Percentiles rank a stretch among this genome's conserved stretches.
Conservation (phyloP, 495 filamentous ascomycete genomes). For the Oidiodendron maius region DNA sequence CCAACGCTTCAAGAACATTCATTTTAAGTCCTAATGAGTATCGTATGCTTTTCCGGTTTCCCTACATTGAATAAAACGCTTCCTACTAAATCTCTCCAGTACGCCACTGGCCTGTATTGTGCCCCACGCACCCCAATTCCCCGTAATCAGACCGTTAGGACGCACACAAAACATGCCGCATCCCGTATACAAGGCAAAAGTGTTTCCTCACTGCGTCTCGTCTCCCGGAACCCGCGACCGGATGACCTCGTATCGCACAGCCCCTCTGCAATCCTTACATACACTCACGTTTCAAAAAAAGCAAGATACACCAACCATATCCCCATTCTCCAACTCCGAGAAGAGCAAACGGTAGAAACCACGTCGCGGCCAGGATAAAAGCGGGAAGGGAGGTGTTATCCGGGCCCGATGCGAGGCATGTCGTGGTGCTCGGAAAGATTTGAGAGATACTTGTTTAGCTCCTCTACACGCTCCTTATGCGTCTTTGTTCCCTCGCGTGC, state of each 20-base stretch:
- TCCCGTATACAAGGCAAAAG: too few species aligned
- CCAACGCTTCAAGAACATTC: neutral
- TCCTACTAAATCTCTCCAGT: too few species aligned
- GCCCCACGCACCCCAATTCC: too few species aligned
- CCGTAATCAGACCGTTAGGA: too few species aligned
- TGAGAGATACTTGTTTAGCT: slow-evolving; percentile 88
- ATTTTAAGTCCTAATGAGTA: neutral
- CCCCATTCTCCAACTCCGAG: neutral
- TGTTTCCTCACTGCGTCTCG: neutral
- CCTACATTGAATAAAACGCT: too few species aligned
- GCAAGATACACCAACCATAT: too few species aligned
- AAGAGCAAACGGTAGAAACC: neutral
- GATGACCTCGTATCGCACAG: too few species aligned
- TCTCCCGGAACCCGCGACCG: neutral
- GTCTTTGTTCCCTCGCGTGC: slow-evolving; percentile 72
- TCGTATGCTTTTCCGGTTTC: too few species aligned
- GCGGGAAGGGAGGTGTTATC: slow-evolving; percentile 4
- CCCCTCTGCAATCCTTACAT: neutral
- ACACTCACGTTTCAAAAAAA: neutral
- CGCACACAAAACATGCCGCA: too few species aligned
- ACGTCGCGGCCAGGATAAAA: too few species aligned
- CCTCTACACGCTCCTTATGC: slow-evolving; percentile 94
- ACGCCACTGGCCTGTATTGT: too few species aligned
- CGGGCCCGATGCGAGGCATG: slow-evolving; percentile 49
- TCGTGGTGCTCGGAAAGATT: slow-evolving; percentile 95